Evolutionary conservation across 768 basidiomycete genomes (phyloP).

Genomic region (Coprinopsis marcescibilis): DNA sequence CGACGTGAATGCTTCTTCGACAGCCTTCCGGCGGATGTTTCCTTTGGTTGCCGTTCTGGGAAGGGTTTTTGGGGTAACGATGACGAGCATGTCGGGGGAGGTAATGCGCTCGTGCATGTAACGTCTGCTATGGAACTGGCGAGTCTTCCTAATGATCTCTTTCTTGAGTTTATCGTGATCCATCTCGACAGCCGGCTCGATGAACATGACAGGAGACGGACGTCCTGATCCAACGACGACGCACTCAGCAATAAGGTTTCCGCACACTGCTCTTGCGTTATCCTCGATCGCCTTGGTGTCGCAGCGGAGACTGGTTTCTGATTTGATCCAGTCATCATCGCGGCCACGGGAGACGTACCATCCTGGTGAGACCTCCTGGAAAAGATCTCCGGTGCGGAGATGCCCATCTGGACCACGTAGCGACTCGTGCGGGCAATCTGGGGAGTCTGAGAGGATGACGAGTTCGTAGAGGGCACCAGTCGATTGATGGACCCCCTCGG

Average conservation of each 20-base stretch:
- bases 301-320: conserved; percentile 70
- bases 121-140: conserved; percentile 66
- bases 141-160: conserved; percentile 67
- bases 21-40: conserved; percentile 71
- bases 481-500: conserved; percentile 45
- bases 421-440: conserved; percentile 60
- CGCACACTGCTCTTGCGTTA: conserved; percentile 62
- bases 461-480: conserved; percentile 58
- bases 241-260: conserved; percentile 61
- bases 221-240: conserved; percentile 73
- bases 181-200: conserved; percentile 54
- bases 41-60: conserved; percentile 80
- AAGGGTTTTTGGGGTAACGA: conserved; percentile 60
- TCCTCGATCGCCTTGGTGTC: conserved; percentile 83
- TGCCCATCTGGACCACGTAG: conserved; percentile 59
- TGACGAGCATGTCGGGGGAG: conserved; percentile 55
- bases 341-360: conserved; percentile 63
- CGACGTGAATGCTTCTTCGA: conserved; percentile 57
- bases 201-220: conserved; percentile 70
- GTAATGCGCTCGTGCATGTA: conserved; percentile 78
- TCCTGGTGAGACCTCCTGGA: conserved; percentile 55
- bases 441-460: conserved; percentile 61
- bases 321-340: conserved; percentile 85
- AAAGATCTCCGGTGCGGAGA: conserved; percentile 81
- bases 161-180: conserved; percentile 57